Base-by-base conservation (phyloP, 2,329 filamentous ascomycete genomes). In the Annulohypoxylon truncatum region DNA sequence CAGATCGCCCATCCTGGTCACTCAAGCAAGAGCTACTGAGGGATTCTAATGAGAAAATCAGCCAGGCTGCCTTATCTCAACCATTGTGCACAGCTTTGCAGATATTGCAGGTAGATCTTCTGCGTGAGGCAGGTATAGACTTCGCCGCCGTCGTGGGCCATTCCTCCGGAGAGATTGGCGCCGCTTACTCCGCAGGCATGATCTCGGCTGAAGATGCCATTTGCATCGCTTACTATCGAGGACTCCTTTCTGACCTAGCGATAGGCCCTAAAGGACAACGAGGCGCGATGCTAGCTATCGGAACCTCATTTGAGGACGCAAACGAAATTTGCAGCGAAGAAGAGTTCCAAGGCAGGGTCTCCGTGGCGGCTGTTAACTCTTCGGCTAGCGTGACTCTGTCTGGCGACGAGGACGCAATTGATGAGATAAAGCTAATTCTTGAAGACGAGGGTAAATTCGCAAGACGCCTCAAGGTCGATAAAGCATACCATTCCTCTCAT, bases 221-320 rank as follows among this genome's bases (percentile, higher is more conserved):
- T 2, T 70, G 71, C 0, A 75, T 80, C 15, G 82, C 83, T 0
- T 85, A 83, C 67, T 82, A 81, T 55, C 80, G 84, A 0, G 83
- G 83, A 0, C 67, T 79, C 7, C 72, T 74, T 48, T 69, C 77
- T 6, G 65, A 68, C 8, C 20, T 12, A 48, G 6, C 20, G 35
- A 22, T 7, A 26, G 56, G 10, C 10, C 5, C 31, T 6, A 35
- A 35, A 15, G 59, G 53, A 13, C 33, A 13, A 3, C 1, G 6
- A 13, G 83, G 83, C 0, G 78, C 75, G 1, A 87, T 87, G 85
- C 71, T 86, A 42, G 84, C 83, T 0, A 81, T 80, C 0, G 82
- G 80, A 0, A 76, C 79, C 0, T 73, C 75, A 0, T 64, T 73
- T 4, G 76, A 80, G 4, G 79, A 83, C 31, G 80, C 79, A 0